These are phyloP conservation scores for Gossypium herbaceum DNA, from an alignment of 345 rosid genomes.

Conservation along the genomic window DNA sequence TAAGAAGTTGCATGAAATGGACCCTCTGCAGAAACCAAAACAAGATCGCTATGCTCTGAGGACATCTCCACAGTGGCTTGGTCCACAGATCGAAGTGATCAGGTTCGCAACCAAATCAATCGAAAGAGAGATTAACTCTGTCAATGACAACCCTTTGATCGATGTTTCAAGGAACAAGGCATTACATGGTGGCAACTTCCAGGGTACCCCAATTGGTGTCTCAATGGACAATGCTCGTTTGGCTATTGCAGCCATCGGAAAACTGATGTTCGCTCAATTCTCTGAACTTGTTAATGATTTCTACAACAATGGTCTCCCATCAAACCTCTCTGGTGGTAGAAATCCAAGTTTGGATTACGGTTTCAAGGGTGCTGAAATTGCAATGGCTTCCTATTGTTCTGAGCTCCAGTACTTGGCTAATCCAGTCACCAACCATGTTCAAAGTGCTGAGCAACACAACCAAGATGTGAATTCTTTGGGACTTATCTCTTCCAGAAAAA, in stretches of 20 bases:
- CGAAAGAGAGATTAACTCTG: conserved; percentile 53
- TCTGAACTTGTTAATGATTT: conserved; percentile 71
- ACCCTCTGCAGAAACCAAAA: conserved; percentile 50
- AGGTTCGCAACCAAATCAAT: conserved; percentile 41
- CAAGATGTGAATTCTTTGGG: conserved; percentile 60
- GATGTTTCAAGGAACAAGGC: conserved; percentile 71
- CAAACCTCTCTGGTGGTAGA: conserved; percentile 59
- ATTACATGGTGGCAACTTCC: conserved; percentile 65
- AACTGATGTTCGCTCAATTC: conserved; percentile 57
- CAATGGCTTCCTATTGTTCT: conserved; percentile 63
- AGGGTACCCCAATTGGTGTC: conserved; percentile 57
- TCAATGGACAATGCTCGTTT: conserved; percentile 51
- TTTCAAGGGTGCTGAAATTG: conserved; percentile 73
- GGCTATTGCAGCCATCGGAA: conserved; percentile 46
- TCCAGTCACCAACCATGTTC: conserved; percentile 55
- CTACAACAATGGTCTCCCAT: conserved; percentile 75
- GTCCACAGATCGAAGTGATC: conserved; percentile 55
- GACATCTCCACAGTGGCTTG: conserved; percentile 60
- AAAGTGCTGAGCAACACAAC: conserved; percentile 55
- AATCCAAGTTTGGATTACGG: conserved; percentile 78
- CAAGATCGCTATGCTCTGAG: conserved; percentile 53
- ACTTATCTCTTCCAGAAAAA: conserved; percentile 54
- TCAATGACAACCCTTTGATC: conserved; percentile 63
- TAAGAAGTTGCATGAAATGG: conserved; percentile 39
- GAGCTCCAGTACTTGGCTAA: conserved; percentile 53